These are phyloP conservation scores for Dipteronia sinensis DNA, from an alignment of 345 rosid species.

Conservation along the genomic window DNA sequence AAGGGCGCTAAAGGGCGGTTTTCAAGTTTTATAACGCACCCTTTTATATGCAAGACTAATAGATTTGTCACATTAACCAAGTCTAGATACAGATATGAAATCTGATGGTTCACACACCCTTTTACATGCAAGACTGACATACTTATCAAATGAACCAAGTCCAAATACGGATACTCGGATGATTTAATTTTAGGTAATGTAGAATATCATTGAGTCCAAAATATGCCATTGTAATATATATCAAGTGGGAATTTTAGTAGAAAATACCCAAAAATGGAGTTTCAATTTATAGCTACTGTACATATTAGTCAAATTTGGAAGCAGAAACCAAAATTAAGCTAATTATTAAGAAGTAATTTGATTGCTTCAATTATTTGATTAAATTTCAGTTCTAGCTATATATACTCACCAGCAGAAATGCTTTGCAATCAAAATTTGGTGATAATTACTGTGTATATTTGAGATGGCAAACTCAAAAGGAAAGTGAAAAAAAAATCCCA, in stretches of 20 bases:
- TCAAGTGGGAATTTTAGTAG: no score
- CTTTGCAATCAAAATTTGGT: background rate
- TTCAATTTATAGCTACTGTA: no score
- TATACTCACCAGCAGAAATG: background rate
- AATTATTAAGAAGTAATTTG: background rate
- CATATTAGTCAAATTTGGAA: background rate
- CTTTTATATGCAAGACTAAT: no score
- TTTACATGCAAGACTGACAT: background rate
- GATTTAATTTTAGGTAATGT: no score
- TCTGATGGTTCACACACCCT: background rate
- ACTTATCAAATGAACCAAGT: no score
- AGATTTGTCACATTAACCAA: no score
- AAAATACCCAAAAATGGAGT: no score
- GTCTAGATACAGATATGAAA: no score
- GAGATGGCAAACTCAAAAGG: background rate
- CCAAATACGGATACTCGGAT: no score
- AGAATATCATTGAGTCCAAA: no score
- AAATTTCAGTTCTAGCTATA: background rate
- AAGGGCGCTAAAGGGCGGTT: background rate
- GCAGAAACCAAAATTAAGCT: background rate
- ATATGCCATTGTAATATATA: no score
- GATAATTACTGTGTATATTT: background rate
- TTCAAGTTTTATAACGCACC: no score
- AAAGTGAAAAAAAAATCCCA: background rate
- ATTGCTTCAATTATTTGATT: background rate